Conservation (phyloP, 106 monocot genomes). For the Posidonia australis region DNA sequence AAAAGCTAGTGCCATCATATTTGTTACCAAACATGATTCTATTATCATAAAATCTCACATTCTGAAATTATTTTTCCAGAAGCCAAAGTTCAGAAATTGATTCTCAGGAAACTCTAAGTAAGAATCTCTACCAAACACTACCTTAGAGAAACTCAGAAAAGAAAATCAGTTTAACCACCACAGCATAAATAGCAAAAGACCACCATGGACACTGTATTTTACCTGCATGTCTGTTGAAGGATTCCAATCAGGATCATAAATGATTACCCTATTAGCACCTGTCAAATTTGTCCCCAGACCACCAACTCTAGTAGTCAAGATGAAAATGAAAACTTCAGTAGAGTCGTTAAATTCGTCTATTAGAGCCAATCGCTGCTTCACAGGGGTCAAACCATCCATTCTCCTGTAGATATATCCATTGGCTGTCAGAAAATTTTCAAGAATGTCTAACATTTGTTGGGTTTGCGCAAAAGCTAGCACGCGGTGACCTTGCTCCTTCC, state of each 20-base stretch:
- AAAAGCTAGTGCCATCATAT: too few species aligned
- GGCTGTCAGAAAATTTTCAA: constrained; percentile 49
- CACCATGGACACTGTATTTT: not conserved
- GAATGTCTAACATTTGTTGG: constrained; percentile 91
- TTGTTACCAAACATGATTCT: too few species aligned
- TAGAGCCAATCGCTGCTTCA: constrained; percentile 79
- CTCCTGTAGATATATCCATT: constrained; percentile 59
- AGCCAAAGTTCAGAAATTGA: too few species aligned
- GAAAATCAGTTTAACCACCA: not conserved
- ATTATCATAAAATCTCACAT: too few species aligned
- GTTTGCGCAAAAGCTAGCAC: constrained; percentile 87
- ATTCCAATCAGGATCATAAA: constrained; percentile 99
- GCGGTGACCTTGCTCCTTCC: constrained; percentile 92
- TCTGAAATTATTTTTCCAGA: too few species aligned
- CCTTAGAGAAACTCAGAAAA: too few species aligned
- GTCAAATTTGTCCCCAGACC: constrained; percentile 90
- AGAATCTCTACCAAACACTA: too few species aligned
- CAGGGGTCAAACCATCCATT: constrained; percentile 94
- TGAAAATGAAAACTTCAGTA: constrained; percentile 67
- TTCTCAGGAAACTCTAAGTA: too few species aligned
- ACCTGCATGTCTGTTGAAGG: constrained; percentile 99
- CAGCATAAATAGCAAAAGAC: not conserved
- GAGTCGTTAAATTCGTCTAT: constrained; percentile 96
- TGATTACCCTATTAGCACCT: constrained; percentile 83
- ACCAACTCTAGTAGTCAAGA: constrained; percentile 93